Percentiles rank a stretch among this genome's conserved stretches.
Evolutionary conservation across 2,329 filamentous ascomycete species (phyloP).

Genomic region (Aspergillus pseudonomiae): DNA sequence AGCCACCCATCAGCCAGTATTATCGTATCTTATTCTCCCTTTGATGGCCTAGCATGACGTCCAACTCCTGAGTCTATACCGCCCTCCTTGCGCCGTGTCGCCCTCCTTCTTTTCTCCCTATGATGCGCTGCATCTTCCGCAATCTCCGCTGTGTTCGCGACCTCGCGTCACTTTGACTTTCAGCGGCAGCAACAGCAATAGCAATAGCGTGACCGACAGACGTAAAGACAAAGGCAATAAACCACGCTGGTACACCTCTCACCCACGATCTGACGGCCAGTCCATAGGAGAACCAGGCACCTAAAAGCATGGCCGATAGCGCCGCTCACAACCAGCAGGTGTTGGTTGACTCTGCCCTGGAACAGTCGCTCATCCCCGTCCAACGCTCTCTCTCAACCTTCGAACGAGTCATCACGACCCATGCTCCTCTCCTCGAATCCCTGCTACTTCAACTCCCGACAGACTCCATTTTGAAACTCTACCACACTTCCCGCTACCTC

Average conservation of each 20-base stretch:
- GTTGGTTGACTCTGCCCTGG: slow-evolving; percentile 30
- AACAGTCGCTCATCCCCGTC: slow-evolving; percentile 24
- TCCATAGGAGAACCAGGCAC: slow-evolving; percentile 10
- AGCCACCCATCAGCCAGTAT: slow-evolving; percentile 18
- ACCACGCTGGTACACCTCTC: slow-evolving; percentile 17
- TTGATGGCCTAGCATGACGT: slow-evolving; percentile 33
- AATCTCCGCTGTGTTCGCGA: slow-evolving; percentile 31
- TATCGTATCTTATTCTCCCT: slow-evolving; percentile 20
- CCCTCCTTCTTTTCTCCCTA: slow-evolving; percentile 28
- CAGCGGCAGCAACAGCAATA: slow-evolving; percentile 4
- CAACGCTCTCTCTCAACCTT: slow-evolving; percentile 49
- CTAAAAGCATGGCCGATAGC: slow-evolving; percentile 13
- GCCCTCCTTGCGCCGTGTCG: slow-evolving; percentile 23
- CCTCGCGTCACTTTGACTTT: slow-evolving; percentile 32
- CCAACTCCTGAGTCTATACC: slow-evolving; percentile 29
- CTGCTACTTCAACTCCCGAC: slow-evolving; percentile 61
- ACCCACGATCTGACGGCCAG: slow-evolving; percentile 17
- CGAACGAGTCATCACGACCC: slow-evolving; percentile 58
- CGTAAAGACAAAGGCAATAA: slow-evolving; percentile 1
- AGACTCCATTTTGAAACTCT: slow-evolving; percentile 58
- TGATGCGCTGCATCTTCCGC: slow-evolving; percentile 35
- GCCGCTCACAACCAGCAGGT: slow-evolving; percentile 20
- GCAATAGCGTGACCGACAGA: slow-evolving; percentile 7
- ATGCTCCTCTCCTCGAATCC: slow-evolving; percentile 62
- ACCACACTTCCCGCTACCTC: slow-evolving; percentile 60